phyloP scores from a whole-genome alignment of 1,284 basidiomycete species.

The Wolfiporia cocos region DNA sequence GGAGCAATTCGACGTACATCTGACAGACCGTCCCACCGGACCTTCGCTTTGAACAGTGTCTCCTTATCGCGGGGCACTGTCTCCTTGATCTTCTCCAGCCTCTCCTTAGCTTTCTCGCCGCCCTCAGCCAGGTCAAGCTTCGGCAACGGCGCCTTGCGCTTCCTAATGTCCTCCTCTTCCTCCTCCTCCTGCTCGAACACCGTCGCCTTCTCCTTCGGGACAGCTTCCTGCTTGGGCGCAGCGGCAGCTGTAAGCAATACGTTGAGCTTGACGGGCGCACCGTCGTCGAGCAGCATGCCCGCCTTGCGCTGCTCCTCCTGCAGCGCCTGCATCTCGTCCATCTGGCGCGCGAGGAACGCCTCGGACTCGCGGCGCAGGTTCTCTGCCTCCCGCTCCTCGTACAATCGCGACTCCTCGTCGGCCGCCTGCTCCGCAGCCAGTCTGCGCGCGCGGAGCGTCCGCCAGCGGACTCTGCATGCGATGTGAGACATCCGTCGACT shows the following conservation, averaged over 20 bases:
- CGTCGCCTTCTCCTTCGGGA: slow-evolving; percentile 42
- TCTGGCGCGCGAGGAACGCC: slow-evolving; percentile 81
- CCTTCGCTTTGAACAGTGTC: slow-evolving; percentile 69
- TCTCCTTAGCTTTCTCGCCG: slow-evolving; percentile 70
- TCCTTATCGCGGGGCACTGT: slow-evolving; percentile 71
- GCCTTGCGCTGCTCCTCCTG: slow-evolving; percentile 84
- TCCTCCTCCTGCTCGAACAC: slow-evolving; percentile 74
- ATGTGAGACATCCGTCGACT: too few species aligned
- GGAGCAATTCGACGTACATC: slow-evolving; percentile 52
- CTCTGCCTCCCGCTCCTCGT: slow-evolving; percentile 80
- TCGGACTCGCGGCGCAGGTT: slow-evolving; percentile 83
- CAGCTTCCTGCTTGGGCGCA: slow-evolving; percentile 39
- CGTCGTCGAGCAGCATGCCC: slow-evolving; percentile 85
- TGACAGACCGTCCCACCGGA: slow-evolving; percentile 81
- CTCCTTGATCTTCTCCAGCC: slow-evolving; percentile 67
- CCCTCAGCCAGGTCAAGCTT: slow-evolving; percentile 83
- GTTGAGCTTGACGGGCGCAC: slow-evolving; percentile 79
- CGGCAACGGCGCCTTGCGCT: slow-evolving; percentile 75
- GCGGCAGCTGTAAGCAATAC: slow-evolving; percentile 53
- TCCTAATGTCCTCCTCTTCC: slow-evolving; percentile 69
- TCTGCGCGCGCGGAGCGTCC: slow-evolving; percentile 57
- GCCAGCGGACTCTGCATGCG: slow-evolving; percentile 61
- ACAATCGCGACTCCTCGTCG: slow-evolving; percentile 75
- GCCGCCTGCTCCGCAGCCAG: slow-evolving; percentile 72
- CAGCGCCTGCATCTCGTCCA: slow-evolving; percentile 86